Base-by-base conservation (phyloP, 495 filamentous ascomycete species). In the Xylaria palmicola region DNA sequence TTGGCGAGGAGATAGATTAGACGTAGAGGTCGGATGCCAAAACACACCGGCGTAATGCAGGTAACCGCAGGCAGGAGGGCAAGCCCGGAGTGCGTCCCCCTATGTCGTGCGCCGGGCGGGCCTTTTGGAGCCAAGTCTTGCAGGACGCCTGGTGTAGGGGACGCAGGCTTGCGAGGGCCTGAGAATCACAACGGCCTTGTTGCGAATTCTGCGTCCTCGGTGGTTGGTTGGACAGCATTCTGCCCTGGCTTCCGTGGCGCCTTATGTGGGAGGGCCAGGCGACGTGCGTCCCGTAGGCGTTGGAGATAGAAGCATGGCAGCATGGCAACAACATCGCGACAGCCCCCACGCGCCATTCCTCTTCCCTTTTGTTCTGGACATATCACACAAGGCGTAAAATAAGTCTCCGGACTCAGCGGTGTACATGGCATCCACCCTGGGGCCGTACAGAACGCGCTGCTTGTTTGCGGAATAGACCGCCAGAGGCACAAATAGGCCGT, bases 391-490 rank as follows among this genome's bases (percentile, higher is more conserved):
- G 30, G 30, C 20, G 43, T 48, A 22, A 30, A 41, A 30, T 24
- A 10, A 49, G 26, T 10, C 24, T 26, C 36, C 10, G 19, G 57
- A 52, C 34, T 44, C 36, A 19, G 37, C 63, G 62, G 56, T 62
- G 47, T 63, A 59, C 52, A 57, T 26, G 43, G 40, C 61, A 57
- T 50, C 48, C 43, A 49, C 6, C 55, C 41, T 65, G 6, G 15
- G 62, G 63, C 41, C 53, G 59, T 60, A 66, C 59, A 37, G 56
- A 61, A 63, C 59, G 57, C 62, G 63, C 59, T 27, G 43, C 62
- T n/a, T 60, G 68, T 71, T 71, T 71, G 68, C 66, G 67, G 60
- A 54, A 65, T 62, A 59, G 67, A 57, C 26, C 45, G 52, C 64
- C 13, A 59, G 56, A 71, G 62, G 37, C 17, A 36, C 17, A 36